These are phyloP conservation scores for Chiua virens DNA, from an alignment of 768 basidiomycete species.

Conservation along the genomic window DNA sequence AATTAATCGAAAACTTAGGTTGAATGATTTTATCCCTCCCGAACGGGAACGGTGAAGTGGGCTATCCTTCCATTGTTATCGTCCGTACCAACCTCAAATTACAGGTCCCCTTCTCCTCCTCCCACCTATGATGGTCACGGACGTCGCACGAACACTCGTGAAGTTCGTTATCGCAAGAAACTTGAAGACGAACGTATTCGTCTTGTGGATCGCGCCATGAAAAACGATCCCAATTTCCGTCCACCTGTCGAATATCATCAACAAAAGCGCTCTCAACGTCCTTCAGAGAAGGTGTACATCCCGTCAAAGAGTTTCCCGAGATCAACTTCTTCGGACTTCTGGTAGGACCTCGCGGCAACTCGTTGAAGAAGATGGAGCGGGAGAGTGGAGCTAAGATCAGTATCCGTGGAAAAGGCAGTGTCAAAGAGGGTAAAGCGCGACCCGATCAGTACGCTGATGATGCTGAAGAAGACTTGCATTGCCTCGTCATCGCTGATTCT, in stretches of 20 bases:
- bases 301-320: constrained; percentile 99
- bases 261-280: constrained; percentile 89
- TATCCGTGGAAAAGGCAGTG: constrained; percentile 96
- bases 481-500: constrained; percentile 89
- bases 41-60: constrained; percentile 80
- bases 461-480: constrained; percentile 98
- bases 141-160: constrained; percentile 96
- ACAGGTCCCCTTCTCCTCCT: constrained; percentile 91
- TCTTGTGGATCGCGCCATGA: constrained; percentile 95
- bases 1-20: constrained; percentile 90
- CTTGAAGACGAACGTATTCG: constrained; percentile 89
- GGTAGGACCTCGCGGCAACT: constrained; percentile 97
- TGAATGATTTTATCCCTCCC: constrained; percentile 95
- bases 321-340: constrained; percentile 99
- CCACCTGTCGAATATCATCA: constrained; percentile 97
- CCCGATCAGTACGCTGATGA: constrained; percentile 95
- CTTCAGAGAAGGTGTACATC: constrained; percentile 98
- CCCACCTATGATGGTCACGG: constrained; percentile 98
- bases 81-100: constrained; percentile 12
- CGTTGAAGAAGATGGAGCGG: constrained; percentile 99
- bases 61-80: background rate
- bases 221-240: constrained; percentile 96
- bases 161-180: constrained; percentile 97
- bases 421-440: constrained; percentile 97
- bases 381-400: constrained; percentile 98